Evolutionary conservation across 225 moss, liverwort and hornwort species (phyloP).

Genomic region (Marchantia polymorpha): DNA sequence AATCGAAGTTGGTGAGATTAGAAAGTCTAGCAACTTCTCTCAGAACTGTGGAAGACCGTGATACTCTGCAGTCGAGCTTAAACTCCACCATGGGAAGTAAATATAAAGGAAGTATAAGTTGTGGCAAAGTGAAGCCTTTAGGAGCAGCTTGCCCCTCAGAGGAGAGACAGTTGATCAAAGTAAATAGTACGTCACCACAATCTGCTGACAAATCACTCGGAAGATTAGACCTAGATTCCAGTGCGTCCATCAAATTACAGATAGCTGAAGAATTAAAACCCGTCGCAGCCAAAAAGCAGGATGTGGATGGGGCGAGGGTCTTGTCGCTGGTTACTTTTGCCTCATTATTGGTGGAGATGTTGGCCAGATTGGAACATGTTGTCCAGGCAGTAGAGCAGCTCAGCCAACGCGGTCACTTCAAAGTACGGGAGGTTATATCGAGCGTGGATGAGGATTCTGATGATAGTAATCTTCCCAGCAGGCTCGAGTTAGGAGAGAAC

Average conservation of each 20-base stretch:
- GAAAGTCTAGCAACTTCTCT: no score
- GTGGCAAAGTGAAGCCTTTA: background rate
- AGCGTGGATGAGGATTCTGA: no score
- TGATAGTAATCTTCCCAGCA: no score
- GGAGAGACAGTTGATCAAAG: no score
- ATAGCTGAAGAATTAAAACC: background rate
- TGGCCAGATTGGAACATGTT: slow-evolving; percentile 21
- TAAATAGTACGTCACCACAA: no score
- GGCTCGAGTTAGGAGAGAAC: no score
- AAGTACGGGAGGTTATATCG: background rate
- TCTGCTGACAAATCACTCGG: background rate
- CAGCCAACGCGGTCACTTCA: slow-evolving; percentile 18
- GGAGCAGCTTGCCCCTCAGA: background rate
- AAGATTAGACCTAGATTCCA: background rate
- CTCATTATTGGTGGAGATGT: slow-evolving; percentile 21
- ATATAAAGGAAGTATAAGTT: no score
- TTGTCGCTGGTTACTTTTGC: slow-evolving; percentile 23
- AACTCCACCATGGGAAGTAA: no score
- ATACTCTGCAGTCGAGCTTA: no score
- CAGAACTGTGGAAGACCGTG: no score
- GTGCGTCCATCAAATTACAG: background rate
- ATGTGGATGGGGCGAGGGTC: slow-evolving; percentile 15
- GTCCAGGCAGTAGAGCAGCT: slow-evolving; percentile 23
- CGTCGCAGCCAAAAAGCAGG: background rate
- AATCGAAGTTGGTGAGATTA: no score